Base-by-base conservation (phyloP, 352 stramenopile genomes). In the Pythium rishiriense region DNA sequence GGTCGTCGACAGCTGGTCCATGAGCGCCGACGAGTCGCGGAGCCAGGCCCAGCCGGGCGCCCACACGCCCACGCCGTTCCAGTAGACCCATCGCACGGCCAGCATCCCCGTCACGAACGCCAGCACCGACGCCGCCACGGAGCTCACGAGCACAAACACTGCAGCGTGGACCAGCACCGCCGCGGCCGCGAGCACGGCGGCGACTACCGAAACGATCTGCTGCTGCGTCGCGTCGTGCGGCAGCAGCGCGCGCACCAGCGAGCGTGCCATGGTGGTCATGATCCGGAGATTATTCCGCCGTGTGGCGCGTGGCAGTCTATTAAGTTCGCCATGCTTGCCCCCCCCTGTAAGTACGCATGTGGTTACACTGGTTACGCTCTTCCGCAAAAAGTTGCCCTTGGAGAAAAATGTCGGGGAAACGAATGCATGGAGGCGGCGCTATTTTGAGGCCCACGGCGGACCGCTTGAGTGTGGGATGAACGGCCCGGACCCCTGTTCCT, bases 11-110 rank as follows among this genome's bases (percentile, higher is more conserved):
- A 93, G 54, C 0, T 74, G 72, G 2, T 9, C 26, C 19, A 75
- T 58, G 1, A 82, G 25, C 0, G 12, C 17, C 9, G 73, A 60
- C 0, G 76, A 76, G 39, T 75, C 73, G 39, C 77, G 76, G 24
- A 93, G 57, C 72, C 72, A 90, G 4, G 26, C 19, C 66, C 55
- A 76, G 14, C 62, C 62, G 69, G 78, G 87, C 24, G 81, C 84
- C 33, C 76, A 64, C 14, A 88, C 79, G n/a, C 84, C 84, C 33
- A 83, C 68, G 19, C 70, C 81, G 43, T 93, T 83, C 64, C 67
- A 85, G 47, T 91, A 75, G 12, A 91, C 49, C 81, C 81, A 93
- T 28, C 81, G 79, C 25, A 73, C 58, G 3, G 6, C 26, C 0
- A 73, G 22, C 43, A 76, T 26, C 4, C 59, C 41, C n/a, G 78